Percentiles rank a stretch among this genome's conserved stretches.
Evolutionary conservation across 129 eudicot species (phyloP).

Genomic region (Silybum marianum): DNA sequence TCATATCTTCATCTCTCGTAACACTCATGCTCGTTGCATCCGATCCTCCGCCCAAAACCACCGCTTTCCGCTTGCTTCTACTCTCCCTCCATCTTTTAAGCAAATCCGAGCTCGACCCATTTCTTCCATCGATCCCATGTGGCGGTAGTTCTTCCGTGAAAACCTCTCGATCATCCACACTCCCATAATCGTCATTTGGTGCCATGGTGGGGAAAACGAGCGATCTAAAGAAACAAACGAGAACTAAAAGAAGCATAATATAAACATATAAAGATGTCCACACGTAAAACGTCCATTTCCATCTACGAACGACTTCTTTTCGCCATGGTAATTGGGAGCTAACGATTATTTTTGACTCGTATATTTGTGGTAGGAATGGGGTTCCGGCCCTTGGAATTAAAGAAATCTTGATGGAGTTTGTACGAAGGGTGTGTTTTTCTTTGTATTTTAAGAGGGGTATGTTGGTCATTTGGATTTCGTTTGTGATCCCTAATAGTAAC

Average conservation of each 20-base stretch:
- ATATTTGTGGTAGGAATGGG: constrained; percentile 63
- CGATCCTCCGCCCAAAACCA: constrained; percentile 37
- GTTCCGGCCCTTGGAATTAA: constrained; percentile 70
- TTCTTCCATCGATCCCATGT: constrained; percentile 5
- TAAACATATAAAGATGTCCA: constrained; percentile 70
- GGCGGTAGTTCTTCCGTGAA: background rate
- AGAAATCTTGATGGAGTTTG: constrained; percentile 50
- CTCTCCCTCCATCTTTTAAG: constrained; percentile 53
- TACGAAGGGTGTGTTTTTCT: constrained; percentile 54
- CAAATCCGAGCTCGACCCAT: constrained; percentile 39
- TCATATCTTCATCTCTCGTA: constrained; percentile 41
- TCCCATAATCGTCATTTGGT: background rate
- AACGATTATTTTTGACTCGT: constrained; percentile 58
- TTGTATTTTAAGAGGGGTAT: constrained; percentile 56
- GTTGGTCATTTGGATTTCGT: constrained; percentile 56
- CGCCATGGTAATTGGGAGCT: constrained; percentile 72
- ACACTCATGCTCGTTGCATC: constrained; percentile 59
- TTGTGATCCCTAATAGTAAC: constrained; percentile 52
- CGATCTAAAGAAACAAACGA: constrained; percentile 49
- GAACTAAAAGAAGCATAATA: constrained; percentile 47
- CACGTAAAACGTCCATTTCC: constrained; percentile 89
- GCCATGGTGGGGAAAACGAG: constrained; percentile 40
- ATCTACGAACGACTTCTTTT: constrained; percentile 56
- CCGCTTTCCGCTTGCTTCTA: constrained; percentile 68
- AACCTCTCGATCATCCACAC: background rate